phyloP scores from a whole-genome alignment of 139 green algal genomes.

The Monoraphidium neglectum region DNA sequence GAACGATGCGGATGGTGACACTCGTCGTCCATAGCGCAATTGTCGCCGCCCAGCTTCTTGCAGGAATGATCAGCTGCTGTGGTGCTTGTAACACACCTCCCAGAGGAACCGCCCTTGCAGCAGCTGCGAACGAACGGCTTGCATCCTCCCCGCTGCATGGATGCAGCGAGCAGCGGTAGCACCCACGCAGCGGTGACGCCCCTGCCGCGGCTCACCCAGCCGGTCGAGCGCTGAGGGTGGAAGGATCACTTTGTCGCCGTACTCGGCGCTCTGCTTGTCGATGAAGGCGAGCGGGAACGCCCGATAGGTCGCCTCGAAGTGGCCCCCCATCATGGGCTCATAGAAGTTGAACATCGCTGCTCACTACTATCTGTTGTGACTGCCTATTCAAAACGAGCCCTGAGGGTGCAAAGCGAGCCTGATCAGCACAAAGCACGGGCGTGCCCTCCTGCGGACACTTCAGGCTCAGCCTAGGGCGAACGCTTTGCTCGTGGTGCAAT shows the following conservation, averaged over 20 bases:
- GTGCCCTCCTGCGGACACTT: too few relatives aligned
- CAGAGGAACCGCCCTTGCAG: too few relatives aligned
- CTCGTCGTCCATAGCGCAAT: too few relatives aligned
- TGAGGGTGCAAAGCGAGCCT: not conserved
- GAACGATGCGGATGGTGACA: too few relatives aligned
- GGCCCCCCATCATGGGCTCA: not conserved
- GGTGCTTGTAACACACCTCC: too few relatives aligned
- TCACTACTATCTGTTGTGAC: not conserved
- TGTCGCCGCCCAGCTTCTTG: too few relatives aligned
- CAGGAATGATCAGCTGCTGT: too few relatives aligned
- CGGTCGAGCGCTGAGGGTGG: constrained; percentile 93
- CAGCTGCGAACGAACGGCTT: too few relatives aligned
- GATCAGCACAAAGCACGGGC: not conserved
- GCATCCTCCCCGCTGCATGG: too few relatives aligned
- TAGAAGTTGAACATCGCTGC: constrained; percentile 24
- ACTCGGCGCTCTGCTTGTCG: constrained; percentile 87
- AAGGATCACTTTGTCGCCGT: constrained; percentile 96
- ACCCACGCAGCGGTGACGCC: not conserved
- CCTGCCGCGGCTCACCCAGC: constrained; percentile 63
- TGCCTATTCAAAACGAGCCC: not conserved
- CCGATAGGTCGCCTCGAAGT: constrained; percentile 85
- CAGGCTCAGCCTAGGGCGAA: too few relatives aligned
- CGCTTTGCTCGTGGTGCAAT: too few relatives aligned
- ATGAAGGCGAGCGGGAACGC: constrained; percentile 95
- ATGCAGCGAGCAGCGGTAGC: too few relatives aligned